These are phyloP conservation scores for Juncus effusus DNA, from an alignment of 176 grass and related monocot species.

Conservation along the genomic window DNA sequence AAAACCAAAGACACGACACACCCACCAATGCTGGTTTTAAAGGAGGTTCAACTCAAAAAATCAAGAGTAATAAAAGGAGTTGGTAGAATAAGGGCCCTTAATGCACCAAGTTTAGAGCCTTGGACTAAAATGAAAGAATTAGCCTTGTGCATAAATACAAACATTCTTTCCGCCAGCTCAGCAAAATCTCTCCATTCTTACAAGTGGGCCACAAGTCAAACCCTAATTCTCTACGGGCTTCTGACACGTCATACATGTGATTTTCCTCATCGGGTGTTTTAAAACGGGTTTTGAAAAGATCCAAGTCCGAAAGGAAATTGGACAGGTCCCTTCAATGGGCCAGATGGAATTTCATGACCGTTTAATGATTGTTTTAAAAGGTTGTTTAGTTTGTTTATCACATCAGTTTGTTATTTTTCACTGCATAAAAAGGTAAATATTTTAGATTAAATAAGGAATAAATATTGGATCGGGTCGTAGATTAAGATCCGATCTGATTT, in stretches of 20 bases:
- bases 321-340: constrained; percentile 79
- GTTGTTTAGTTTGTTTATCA: constrained; percentile 56
- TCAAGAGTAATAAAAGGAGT: background rate
- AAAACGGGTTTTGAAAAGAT: constrained; percentile 50
- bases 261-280: constrained; percentile 24
- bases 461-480: too few relatives aligned
- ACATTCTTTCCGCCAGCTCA: constrained; percentile 63
- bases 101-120: constrained; percentile 55
- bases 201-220: constrained; percentile 53
- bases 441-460: too few relatives aligned
- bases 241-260: constrained; percentile 51
- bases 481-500: too few relatives aligned
- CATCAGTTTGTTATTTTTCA: constrained; percentile 22
- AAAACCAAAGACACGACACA: too few relatives aligned
- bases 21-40: background rate
- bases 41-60: background rate
- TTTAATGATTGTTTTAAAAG: constrained; percentile 55
- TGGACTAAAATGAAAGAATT: constrained; percentile 51
- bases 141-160: constrained; percentile 52
- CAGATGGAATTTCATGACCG: constrained; percentile 63
- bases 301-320: constrained; percentile 59
- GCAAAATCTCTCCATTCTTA: constrained; percentile 52
- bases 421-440: constrained; percentile 18
- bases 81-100: constrained; percentile 46
- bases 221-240: constrained; percentile 53